These are phyloP conservation scores for Perilla frutescens DNA, from an alignment of 257 asterid genomes.

Conservation along the genomic window DNA sequence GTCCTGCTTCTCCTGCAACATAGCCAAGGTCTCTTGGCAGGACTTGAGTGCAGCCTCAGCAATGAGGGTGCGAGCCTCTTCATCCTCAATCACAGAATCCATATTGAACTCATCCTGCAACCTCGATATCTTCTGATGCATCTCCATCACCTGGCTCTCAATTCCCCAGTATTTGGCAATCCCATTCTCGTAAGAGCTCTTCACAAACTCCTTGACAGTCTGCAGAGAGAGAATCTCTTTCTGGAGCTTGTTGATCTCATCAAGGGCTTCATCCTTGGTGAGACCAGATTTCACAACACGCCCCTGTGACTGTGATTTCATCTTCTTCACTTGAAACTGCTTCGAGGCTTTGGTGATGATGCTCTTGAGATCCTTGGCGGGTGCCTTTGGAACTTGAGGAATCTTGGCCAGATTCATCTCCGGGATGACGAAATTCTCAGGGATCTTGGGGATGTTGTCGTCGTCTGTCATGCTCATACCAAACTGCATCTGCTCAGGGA, in stretches of 20 bases:
- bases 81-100: conserved; percentile 54
- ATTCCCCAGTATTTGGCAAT: conserved; percentile 55
- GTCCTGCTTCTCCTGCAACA: conserved; percentile 54
- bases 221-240: conserved; percentile 54
- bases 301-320: neutral
- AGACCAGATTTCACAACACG: conserved; percentile 44
- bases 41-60: conserved; percentile 61
- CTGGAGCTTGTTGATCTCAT: conserved; percentile 53
- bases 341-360: conserved; percentile 59
- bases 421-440: conserved; percentile 33
- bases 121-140: conserved; percentile 49
- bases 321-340: conserved; percentile 40
- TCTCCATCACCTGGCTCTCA: conserved; percentile 52
- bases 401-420: conserved; percentile 32
- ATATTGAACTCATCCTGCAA: conserved; percentile 58
- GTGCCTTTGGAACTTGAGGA: conserved; percentile 73
- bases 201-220: conserved; percentile 58
- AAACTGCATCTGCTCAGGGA: conserved; percentile 78
- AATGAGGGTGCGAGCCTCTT: conserved; percentile 58
- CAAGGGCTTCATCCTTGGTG: conserved; percentile 46
- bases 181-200: conserved; percentile 54
- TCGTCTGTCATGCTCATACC: conserved; percentile 61
- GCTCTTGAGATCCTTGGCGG: conserved; percentile 60
- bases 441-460: conserved; percentile 45
- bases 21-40: conserved; percentile 49